Evolutionary conservation across 345 rosid species (phyloP).

Genomic region (Passiflora organensis): DNA sequence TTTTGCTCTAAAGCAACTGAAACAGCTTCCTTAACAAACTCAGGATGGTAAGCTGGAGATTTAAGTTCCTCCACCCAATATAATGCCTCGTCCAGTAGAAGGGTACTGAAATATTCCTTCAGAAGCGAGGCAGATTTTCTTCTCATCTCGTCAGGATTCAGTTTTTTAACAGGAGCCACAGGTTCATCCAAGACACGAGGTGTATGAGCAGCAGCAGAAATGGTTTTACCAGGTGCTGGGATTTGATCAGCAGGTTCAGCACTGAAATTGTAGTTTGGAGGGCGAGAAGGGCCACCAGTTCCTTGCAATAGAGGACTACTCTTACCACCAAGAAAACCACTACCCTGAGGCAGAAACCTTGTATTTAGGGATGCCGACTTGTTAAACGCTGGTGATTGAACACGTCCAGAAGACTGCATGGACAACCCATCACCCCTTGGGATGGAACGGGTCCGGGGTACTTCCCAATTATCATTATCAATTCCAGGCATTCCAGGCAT

Average conservation of each 20-base stretch:
- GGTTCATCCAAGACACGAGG: conserved; percentile 33
- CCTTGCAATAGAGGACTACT: conserved; percentile 84
- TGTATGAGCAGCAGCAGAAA: conserved; percentile 15
- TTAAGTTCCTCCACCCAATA: conserved; percentile 67
- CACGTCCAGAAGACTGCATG: conserved; percentile 39
- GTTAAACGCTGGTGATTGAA: conserved; percentile 37
- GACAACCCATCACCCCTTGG: conserved; percentile 71
- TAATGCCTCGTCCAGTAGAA: conserved; percentile 62
- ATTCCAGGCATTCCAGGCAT: conserved; percentile 95
- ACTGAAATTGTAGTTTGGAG: conserved; percentile 15
- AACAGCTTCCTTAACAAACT: conserved; percentile 77
- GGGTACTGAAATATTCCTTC: conserved; percentile 62
- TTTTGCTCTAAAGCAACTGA: conserved; percentile 64
- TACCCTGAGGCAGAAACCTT: conserved; percentile 75
- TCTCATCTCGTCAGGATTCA: conserved; percentile 44
- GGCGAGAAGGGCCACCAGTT: conserved; percentile 26
- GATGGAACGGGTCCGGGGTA: conserved; percentile 56
- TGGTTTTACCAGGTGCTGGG: conserved; percentile 24
- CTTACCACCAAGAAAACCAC: conserved; percentile 58
- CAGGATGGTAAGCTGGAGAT: conserved; percentile 60
- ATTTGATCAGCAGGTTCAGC: conserved; percentile 29
- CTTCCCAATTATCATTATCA: conserved; percentile 82
- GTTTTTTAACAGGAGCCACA: conserved; percentile 23
- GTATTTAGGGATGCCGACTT: conserved; percentile 55
- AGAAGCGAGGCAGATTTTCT: conserved; percentile 59